Conservation (phyloP, 2,329 filamentous ascomycete genomes). For the Apiospora arundinis region DNA sequence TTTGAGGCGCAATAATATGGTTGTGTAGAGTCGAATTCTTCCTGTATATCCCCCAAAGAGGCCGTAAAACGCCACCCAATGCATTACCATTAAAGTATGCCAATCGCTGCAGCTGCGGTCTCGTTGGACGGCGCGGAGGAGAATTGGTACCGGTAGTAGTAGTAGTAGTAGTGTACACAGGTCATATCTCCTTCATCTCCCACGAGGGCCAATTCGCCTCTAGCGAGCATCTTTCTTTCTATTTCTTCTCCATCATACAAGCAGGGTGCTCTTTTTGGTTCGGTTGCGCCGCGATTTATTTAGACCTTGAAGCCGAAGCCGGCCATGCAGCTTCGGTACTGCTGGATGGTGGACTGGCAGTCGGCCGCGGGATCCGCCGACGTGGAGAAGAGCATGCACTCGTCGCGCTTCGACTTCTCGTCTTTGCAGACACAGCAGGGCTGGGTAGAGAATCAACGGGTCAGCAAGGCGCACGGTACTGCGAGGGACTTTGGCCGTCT, state of each 20-base stretch:
- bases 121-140: background rate
- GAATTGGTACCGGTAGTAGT: background rate
- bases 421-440: constrained; percentile 98
- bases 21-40: background rate
- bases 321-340: constrained; percentile 91
- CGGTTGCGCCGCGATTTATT: constrained; percentile 22
- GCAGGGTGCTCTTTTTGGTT: background rate
- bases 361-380: constrained; percentile 81
- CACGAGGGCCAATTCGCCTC: background rate
- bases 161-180: background rate
- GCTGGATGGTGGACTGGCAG: constrained; percentile 81
- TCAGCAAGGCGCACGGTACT: background rate
- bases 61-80: constrained; percentile 12
- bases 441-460: constrained; percentile 50
- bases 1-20: background rate
- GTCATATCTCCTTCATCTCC: background rate
- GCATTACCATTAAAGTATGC: constrained; percentile 14
- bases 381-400: constrained; percentile 98
- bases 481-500: background rate
- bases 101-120: background rate
- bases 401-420: constrained; percentile 90
- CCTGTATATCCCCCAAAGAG: background rate
- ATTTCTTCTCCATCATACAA: constrained; percentile 4
- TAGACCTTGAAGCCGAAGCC: constrained; percentile 85
- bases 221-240: background rate